Evolutionary conservation across 2,329 filamentous ascomycete genomes (phyloP).

Genomic region (Colletotrichum shisoi): DNA sequence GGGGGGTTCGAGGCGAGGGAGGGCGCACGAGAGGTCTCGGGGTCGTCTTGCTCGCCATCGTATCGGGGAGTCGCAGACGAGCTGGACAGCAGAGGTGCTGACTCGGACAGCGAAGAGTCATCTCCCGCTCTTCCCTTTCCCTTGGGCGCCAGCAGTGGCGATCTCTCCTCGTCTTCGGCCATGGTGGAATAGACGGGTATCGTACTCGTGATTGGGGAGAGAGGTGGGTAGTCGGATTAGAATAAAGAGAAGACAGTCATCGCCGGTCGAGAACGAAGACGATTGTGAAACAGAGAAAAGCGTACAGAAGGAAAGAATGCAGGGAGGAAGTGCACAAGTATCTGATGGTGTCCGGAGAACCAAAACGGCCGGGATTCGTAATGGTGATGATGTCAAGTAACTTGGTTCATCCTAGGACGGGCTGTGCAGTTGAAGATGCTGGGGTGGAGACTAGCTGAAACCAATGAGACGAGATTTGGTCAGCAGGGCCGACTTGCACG

Average conservation of each 20-base stretch:
- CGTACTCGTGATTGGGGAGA: constrained; percentile 4
- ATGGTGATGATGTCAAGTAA: constrained; percentile 41
- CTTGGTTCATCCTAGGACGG: constrained; percentile 37
- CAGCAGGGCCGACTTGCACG: constrained; percentile 30
- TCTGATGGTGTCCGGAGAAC: constrained; percentile 23
- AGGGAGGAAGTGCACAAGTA: constrained; percentile 24
- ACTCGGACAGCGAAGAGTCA: constrained; percentile 50
- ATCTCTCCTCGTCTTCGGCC: constrained; percentile 54
- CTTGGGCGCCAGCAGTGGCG: constrained; percentile 54
- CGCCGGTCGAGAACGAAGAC: constrained; percentile 4
- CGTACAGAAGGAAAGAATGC: constrained; percentile 20
- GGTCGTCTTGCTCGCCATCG: constrained; percentile 50
- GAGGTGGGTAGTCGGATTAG: constrained; percentile 20
- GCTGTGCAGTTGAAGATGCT: constrained; percentile 22
- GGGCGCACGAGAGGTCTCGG: constrained; percentile 41
- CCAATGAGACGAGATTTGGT: constrained; percentile 38
- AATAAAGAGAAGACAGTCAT: constrained; percentile 25
- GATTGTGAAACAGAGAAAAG: constrained; percentile 10
- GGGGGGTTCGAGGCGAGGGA: constrained; percentile 39
- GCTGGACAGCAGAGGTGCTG: constrained; percentile 61
- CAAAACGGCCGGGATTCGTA: constrained; percentile 31
- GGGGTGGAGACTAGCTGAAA: constrained; percentile 37
- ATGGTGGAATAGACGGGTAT: constrained; percentile 45
- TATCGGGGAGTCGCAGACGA: constrained; percentile 50
- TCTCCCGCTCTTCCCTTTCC: constrained; percentile 43